Evolutionary conservation across 352 stramenopile species (phyloP).

Genomic region (Globisporangium takayamanum): DNA sequence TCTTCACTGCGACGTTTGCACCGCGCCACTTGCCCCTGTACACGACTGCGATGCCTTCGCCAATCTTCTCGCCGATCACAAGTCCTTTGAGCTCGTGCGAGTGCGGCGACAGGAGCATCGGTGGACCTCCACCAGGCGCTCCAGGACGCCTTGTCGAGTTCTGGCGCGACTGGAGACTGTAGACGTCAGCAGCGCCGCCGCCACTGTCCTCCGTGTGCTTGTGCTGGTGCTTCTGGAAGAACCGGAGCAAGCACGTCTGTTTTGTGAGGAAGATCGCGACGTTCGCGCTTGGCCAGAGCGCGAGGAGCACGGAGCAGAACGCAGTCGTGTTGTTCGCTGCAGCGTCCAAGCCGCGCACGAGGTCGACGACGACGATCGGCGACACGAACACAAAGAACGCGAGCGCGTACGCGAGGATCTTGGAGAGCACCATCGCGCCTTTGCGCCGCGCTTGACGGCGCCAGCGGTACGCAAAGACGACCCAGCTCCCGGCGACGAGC

Average conservation of each 20-base stretch:
- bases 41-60: constrained; percentile 85
- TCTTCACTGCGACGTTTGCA: constrained; percentile 95
- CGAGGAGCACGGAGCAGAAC: constrained; percentile 38
- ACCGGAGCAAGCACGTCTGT: constrained; percentile 45
- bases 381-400: constrained; percentile 70
- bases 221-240: constrained; percentile 36
- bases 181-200: constrained; percentile 10
- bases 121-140: constrained; percentile 9
- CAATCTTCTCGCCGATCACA: constrained; percentile 80
- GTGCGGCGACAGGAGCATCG: constrained; percentile 48
- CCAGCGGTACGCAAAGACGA: constrained; percentile 50
- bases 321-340: constrained; percentile 29
- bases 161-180: constrained; percentile 22
- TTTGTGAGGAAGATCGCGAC: constrained; percentile 71
- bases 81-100: constrained; percentile 74
- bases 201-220: neutral
- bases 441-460: constrained; percentile 28
- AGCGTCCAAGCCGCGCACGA: constrained; percentile 40
- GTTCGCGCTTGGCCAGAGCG: constrained; percentile 77
- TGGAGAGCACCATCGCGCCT: constrained; percentile 65
- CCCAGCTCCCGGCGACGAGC: constrained; percentile 51
- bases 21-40: constrained; percentile 95
- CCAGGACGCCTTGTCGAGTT: neutral
- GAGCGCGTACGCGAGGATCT: constrained; percentile 72
- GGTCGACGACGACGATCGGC: constrained; percentile 61